Conservation (phyloP, 2,329 filamentous ascomycete genomes). For the Microdochium bolleyi region DNA sequence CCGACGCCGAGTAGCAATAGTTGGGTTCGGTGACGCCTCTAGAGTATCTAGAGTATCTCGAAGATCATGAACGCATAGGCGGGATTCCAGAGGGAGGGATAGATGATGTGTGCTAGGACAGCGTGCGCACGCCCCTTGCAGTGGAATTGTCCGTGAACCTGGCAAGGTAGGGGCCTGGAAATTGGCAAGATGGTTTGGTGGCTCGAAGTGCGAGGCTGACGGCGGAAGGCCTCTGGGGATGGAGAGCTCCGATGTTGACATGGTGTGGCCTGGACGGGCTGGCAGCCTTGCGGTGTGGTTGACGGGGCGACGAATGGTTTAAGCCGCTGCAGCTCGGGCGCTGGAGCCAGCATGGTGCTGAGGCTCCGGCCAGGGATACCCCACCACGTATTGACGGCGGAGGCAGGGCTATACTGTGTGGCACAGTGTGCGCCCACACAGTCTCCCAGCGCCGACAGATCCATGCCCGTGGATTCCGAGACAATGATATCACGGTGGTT, state of each 20-base stretch:
- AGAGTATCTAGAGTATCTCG: too few relatives aligned
- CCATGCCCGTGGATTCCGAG: neutral
- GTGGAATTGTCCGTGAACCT: neutral
- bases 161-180: neutral
- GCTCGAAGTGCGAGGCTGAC: neutral
- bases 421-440: too few relatives aligned
- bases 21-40: too few relatives aligned
- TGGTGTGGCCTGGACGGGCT: neutral
- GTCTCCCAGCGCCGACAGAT: too few relatives aligned
- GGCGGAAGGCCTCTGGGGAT: neutral
- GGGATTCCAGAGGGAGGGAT: neutral
- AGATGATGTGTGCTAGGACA: neutral
- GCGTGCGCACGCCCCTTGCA: neutral
- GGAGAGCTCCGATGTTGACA: neutral
- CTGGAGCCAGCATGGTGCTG: neutral
- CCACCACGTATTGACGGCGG: too few relatives aligned
- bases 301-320: neutral
- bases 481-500: neutral
- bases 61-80: neutral
- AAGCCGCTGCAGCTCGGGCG: neutral
- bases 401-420: too few relatives aligned
- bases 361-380: neutral
- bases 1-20: too few relatives aligned
- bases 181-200: neutral
- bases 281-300: neutral